Conservation (phyloP, 805 yeast genomes). For the Huiozyma naganishii region DNA sequence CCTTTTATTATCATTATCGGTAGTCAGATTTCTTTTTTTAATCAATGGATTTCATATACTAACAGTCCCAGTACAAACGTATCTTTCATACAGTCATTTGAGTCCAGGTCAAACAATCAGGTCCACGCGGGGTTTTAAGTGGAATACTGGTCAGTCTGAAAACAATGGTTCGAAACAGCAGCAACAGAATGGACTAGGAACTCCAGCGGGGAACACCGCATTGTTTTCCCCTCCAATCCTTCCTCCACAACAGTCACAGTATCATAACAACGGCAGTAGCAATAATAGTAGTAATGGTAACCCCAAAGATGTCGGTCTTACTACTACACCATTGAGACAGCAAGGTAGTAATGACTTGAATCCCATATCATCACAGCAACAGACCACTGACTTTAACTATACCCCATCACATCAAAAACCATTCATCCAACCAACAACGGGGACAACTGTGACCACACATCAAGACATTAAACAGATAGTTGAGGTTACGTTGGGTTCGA, state of each 20-base stretch:
- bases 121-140: constrained; percentile 37
- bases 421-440: constrained; percentile 19
- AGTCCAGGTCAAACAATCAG: constrained; percentile 38
- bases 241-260: neutral
- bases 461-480: constrained; percentile 78
- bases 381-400: constrained; percentile 26
- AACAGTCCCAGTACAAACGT: neutral
- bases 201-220: neutral
- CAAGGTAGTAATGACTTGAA: neutral
- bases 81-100: constrained; percentile 23
- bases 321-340: constrained; percentile 8
- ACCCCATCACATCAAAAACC: constrained; percentile 30
- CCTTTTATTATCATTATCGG: constrained; percentile 3
- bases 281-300: too few relatives aligned
- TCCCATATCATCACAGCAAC: neutral
- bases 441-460: constrained; percentile 42
- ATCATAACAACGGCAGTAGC: neutral
- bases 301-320: neutral
- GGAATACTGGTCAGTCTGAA: constrained; percentile 15
- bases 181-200: neutral
- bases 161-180: constrained; percentile 4
- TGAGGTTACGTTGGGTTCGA: constrained; percentile 90
- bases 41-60: too few relatives aligned
- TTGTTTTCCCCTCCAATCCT: constrained; percentile 1
- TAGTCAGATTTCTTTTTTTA: neutral